Base-by-base conservation (phyloP, 2,329 filamentous ascomycete species). In the Cryphonectria japonica region DNA sequence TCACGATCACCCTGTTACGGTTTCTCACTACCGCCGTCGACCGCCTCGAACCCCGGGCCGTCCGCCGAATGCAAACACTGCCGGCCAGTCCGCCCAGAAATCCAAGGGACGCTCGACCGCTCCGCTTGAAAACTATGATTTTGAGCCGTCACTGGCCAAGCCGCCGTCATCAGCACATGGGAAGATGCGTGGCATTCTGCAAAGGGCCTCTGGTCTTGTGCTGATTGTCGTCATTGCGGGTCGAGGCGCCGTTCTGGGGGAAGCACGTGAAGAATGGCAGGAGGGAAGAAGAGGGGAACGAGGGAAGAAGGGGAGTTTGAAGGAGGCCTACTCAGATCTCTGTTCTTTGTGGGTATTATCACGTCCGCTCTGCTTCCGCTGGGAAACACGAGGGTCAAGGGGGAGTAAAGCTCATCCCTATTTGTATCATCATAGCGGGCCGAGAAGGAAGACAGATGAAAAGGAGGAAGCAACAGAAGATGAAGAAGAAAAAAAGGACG, bases 121-220 rank as follows among this genome's bases (percentile, higher is more conserved):
- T 82, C 80, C 74, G 80, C 81, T 82, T 82, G 80, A 82, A 82
- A 82, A 82, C 80, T 81, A 81, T 78, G 68, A 76, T 72, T 61
- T 9, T 67, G 73, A 59, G 69, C 72, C 72, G 71, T 79, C 77
- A 78, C 72, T 7, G 74, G 76, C 75, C 76, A 50, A 54, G 41
- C 61, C 37, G 37, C 13, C 14, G 61, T 37, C 63, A 32, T 22
- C 26, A 65, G 4, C 8, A 29, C 39, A 19, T 32, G 26, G 8
- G 63, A 19, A 32, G 52, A 57, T 63, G 52, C 13, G 41, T 29
- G 57, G 65, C 39, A 26, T 60, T 19, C 50, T 26, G 34, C 46
- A 16, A 43, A 22, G 32, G 22, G 67, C 69, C 62, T 73, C 68
- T 61, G 66, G 70, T 71, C 7, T 60, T 29, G 57, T 68, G 68